Conservation (phyloP, 2,329 filamentous ascomycete genomes). For the Aspergillus nomiae region DNA sequence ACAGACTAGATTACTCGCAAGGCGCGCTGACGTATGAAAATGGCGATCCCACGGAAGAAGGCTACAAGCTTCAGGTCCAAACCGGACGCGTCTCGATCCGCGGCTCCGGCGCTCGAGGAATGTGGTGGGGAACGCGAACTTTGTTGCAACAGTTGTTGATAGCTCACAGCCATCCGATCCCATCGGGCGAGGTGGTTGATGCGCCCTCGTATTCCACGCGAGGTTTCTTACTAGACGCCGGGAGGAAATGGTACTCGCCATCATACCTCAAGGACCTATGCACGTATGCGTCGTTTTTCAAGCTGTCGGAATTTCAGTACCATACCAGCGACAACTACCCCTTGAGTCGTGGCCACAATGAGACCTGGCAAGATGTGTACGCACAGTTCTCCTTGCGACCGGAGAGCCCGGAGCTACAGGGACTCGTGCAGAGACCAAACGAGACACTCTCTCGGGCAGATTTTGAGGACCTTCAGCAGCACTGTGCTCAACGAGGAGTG, state of each 20-base stretch:
- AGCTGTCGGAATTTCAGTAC: constrained; percentile 61
- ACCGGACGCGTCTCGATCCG: constrained; percentile 46
- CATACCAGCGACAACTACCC: constrained; percentile 62
- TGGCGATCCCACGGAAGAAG: constrained; percentile 52
- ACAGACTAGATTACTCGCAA: constrained; percentile 23
- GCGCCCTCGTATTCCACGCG: constrained; percentile 54
- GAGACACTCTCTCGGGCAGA: constrained; percentile 57
- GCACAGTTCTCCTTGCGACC: constrained; percentile 59
- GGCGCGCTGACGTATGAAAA: constrained; percentile 48
- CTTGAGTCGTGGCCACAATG: constrained; percentile 50
- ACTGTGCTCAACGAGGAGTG: constrained; percentile 58
- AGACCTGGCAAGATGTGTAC: constrained; percentile 54
- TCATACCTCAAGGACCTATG: constrained; percentile 60
- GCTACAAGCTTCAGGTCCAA: constrained; percentile 49
- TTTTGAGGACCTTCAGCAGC: constrained; percentile 55
- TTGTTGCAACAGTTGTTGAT: constrained; percentile 55
- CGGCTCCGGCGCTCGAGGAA: constrained; percentile 57
- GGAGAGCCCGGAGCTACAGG: constrained; percentile 49
- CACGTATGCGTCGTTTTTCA: constrained; percentile 63
- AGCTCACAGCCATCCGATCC: constrained; percentile 34
- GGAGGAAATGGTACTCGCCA: constrained; percentile 58
- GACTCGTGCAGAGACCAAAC: constrained; percentile 54
- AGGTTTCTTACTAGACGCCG: constrained; percentile 57
- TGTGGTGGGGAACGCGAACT: constrained; percentile 61
- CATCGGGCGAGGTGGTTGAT: constrained; percentile 50